A percentile compares a stretch with the other conserved stretches of the same genome.
Evolutionary conservation across 306 rosid species (phyloP).

Genomic region (Abrus precatorius): DNA sequence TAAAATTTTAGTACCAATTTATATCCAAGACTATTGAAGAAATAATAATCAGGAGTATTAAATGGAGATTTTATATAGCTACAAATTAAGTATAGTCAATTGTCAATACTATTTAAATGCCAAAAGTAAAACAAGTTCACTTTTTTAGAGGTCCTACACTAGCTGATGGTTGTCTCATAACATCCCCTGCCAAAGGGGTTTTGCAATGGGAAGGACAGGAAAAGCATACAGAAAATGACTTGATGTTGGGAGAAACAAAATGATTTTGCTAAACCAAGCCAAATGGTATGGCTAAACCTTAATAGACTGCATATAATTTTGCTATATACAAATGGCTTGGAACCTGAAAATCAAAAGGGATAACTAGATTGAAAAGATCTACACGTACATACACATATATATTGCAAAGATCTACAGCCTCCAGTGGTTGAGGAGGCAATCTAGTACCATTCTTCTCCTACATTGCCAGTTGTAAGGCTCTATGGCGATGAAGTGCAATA

Average conservation of each 20-base stretch:
- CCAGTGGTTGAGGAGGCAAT: slow-evolving; percentile 66
- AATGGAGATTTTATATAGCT: slow-evolving; percentile 7
- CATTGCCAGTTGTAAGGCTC: slow-evolving; percentile 66
- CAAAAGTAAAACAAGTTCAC: slow-evolving; percentile 12
- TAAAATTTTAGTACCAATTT: neutral
- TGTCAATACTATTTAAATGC: slow-evolving; percentile 2
- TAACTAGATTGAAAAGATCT: slow-evolving; percentile 57
- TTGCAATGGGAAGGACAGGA: slow-evolving; percentile 21
- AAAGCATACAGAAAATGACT: slow-evolving; percentile 31
- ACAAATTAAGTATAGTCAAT: neutral
- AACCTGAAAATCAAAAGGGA: slow-evolving; percentile 55
- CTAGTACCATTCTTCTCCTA: slow-evolving; percentile 76
- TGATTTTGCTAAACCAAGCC: slow-evolving; percentile 44
- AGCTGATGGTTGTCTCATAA: slow-evolving; percentile 15
- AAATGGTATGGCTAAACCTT: slow-evolving; percentile 52
- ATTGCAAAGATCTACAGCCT: slow-evolving; percentile 70
- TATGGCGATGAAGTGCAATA: slow-evolving; percentile 60
- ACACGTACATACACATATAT: slow-evolving; percentile 56
- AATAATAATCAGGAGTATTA: neutral
- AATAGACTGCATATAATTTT: slow-evolving; percentile 50
- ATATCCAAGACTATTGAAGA: neutral
- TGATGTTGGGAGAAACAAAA: slow-evolving; percentile 28
- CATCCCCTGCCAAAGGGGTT: slow-evolving; percentile 36
- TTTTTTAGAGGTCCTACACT: slow-evolving; percentile 35
- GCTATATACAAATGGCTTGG: slow-evolving; percentile 59